These are phyloP conservation scores for Penicillium longicatenatum DNA, from an alignment of 495 filamentous ascomycete species.

Conservation along the genomic window DNA sequence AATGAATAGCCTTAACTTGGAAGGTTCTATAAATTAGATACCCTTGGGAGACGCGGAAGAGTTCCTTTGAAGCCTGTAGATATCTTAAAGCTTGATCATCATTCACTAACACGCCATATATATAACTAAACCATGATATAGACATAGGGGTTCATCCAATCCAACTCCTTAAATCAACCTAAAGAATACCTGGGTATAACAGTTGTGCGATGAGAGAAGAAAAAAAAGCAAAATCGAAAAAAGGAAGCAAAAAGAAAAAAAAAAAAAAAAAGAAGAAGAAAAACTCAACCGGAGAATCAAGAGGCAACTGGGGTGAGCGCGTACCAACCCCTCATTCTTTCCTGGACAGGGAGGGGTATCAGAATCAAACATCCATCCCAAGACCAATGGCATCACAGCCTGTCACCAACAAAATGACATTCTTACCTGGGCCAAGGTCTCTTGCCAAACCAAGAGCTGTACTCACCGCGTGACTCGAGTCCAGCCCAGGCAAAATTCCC, in stretches of 20 bases:
- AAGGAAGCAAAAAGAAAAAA: background rate
- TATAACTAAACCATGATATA: background rate
- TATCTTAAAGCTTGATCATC: background rate
- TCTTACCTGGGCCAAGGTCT: constrained; percentile 34
- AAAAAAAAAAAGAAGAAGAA: background rate
- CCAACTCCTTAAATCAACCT: background rate
- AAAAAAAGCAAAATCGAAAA: background rate
- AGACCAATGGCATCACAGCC: constrained; percentile 27
- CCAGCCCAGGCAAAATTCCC: constrained; percentile 33
- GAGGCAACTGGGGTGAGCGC: background rate
- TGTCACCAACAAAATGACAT: constrained; percentile 39
- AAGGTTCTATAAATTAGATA: too few species aligned
- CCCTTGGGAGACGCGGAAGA: too few species aligned
- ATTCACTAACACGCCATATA: background rate
- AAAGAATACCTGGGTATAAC: background rate
- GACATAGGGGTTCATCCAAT: background rate
- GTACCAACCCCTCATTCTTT: background rate
- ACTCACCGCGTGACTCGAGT: constrained; percentile 36
- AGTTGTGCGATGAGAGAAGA: background rate
- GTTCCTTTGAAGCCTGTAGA: background rate
- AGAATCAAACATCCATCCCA: constrained; percentile 20
- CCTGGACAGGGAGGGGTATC: constrained; percentile 6
- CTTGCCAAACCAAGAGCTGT: constrained; percentile 28
- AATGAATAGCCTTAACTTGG: too few species aligned
- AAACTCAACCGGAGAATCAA: background rate